These are phyloP conservation scores for Sphenostylis stenocarpa DNA, from an alignment of 306 rosid species.

Conservation along the genomic window DNA sequence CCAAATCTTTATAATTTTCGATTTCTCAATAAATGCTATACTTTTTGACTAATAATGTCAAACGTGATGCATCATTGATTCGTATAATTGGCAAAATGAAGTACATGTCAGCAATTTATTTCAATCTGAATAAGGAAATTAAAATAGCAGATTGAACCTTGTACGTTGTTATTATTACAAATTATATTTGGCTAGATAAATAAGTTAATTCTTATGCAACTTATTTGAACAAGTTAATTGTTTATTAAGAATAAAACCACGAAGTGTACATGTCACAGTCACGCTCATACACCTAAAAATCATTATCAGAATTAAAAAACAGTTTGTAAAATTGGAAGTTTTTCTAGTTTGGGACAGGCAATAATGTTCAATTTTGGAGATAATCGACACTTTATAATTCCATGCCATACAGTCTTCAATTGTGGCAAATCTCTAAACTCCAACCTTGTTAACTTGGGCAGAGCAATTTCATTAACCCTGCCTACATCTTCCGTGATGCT, in stretches of 20 bases:
- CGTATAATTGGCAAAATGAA: neutral
- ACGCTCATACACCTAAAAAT: neutral
- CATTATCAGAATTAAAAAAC: neutral
- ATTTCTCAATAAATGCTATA: neutral
- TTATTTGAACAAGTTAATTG: neutral
- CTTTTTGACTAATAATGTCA: too few relatives aligned
- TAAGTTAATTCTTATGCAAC: neutral
- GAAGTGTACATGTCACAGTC: neutral
- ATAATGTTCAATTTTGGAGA: neutral
- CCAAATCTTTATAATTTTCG: too few relatives aligned
- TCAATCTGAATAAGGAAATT: too few relatives aligned
- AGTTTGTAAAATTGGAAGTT: neutral
- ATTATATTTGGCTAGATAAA: neutral
- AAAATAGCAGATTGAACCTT: too few relatives aligned
- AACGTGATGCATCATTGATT: too few relatives aligned
- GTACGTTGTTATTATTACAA: too few relatives aligned
- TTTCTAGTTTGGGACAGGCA: neutral
- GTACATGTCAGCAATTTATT: neutral
- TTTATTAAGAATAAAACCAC: neutral
- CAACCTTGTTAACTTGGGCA: neutral
- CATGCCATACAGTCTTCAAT: neutral
- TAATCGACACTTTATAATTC: neutral
- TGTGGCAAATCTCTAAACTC: neutral
- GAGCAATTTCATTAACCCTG: neutral
- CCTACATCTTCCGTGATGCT: neutral